Evolutionary conservation across 2,329 filamentous ascomycete species (phyloP).

Genomic region (Cladosporium sp.): DNA sequence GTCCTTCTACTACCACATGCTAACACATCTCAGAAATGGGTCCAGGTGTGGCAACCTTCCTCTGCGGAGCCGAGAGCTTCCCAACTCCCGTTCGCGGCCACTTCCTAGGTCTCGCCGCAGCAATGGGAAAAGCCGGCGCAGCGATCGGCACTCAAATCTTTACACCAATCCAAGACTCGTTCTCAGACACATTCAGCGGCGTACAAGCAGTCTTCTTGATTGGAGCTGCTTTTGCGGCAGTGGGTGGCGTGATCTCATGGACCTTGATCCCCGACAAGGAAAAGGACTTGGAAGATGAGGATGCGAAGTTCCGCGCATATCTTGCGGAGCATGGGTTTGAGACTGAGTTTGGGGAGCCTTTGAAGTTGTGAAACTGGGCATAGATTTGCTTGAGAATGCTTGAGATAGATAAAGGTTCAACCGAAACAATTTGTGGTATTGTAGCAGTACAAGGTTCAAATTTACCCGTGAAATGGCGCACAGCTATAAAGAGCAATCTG

Average conservation of each 20-base stretch:
- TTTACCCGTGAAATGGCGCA: too few relatives aligned
- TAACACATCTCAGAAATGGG: neutral
- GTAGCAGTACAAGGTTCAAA: too few relatives aligned
- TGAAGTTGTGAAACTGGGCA: too few relatives aligned
- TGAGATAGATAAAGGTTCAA: too few relatives aligned
- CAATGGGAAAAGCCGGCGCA: conserved; percentile 66
- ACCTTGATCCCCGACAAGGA: conserved; percentile 45
- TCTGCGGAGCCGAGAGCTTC: conserved; percentile 75
- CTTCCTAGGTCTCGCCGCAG: conserved; percentile 65
- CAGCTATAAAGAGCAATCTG: too few relatives aligned
- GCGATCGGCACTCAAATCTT: conserved; percentile 79
- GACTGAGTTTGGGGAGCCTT: neutral
- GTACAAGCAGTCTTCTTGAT: conserved; percentile 50
- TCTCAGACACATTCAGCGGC: conserved; percentile 34
- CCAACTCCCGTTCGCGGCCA: conserved; percentile 77
- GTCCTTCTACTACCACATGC: neutral
- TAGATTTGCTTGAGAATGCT: too few relatives aligned
- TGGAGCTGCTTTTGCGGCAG: conserved; percentile 45
- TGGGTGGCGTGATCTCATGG: conserved; percentile 43
- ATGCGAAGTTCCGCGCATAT: conserved; percentile 43
- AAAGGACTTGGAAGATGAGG: conserved; percentile 43
- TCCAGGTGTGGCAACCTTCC: conserved; percentile 62
- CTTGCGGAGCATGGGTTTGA: conserved; percentile 40
- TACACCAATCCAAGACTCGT: conserved; percentile 43
- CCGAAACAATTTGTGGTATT: too few relatives aligned